Conservation (phyloP, 2,329 filamentous ascomycete species). For the Zymoseptoria brevis region DNA sequence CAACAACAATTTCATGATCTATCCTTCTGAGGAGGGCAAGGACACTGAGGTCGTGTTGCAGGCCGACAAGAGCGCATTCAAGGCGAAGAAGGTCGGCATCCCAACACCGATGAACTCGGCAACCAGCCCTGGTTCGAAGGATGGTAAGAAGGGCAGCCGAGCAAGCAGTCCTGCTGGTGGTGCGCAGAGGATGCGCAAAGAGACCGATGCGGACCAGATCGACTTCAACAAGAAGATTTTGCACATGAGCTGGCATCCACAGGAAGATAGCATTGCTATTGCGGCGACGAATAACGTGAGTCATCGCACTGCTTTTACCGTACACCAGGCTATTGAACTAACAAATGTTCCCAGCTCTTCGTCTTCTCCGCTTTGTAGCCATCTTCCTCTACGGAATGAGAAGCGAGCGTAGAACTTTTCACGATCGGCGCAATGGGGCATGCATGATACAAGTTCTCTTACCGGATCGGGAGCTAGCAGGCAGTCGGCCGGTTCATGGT, state of each 20-base stretch:
- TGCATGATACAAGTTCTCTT: constrained; percentile 2
- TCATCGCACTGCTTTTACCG: background rate
- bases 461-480: background rate
- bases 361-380: constrained; percentile 48
- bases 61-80: constrained; percentile 98
- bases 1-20: constrained; percentile 99
- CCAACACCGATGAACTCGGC: constrained; percentile 90
- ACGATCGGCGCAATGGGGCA: constrained; percentile 4
- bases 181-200: constrained; percentile 93
- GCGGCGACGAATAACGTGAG: constrained; percentile 98
- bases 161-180: constrained; percentile 82
- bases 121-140: constrained; percentile 53
- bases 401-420: constrained; percentile 1
- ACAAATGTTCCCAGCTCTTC: constrained; percentile 39
- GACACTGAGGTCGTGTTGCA: constrained; percentile 96
- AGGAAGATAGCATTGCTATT: constrained; percentile 98
- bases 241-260: constrained; percentile 99
- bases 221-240: constrained; percentile 99
- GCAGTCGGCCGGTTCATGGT: background rate
- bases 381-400: constrained; percentile 1
- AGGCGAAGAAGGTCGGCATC: constrained; percentile 98
- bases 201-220: constrained; percentile 98
- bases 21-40: constrained; percentile 89
- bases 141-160: constrained; percentile 75
- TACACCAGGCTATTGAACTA: constrained; percentile 3